Conservation (phyloP, 441 rosid species). For the Biscutella auriculata region DNA sequence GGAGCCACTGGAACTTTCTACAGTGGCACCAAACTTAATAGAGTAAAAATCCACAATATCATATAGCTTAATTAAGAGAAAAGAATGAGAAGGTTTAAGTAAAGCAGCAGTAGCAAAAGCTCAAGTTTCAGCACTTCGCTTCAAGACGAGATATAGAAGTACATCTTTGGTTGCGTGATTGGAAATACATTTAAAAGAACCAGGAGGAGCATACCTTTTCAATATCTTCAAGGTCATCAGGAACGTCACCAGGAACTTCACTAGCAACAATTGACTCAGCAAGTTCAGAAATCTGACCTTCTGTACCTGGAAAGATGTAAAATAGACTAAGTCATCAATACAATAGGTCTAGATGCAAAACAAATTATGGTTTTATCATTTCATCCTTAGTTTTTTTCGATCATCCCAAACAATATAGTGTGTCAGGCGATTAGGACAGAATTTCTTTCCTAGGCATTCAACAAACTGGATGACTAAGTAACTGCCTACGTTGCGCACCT, state of each 20-base stretch:
- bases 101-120: neutral
- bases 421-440: neutral
- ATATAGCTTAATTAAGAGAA: neutral
- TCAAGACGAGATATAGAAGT: neutral
- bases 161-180: neutral
- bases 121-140: neutral
- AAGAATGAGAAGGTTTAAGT: neutral
- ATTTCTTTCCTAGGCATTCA: neutral
- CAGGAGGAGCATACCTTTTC: slow-evolving; percentile 33
- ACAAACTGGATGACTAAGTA: neutral
- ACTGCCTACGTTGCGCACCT: slow-evolving; percentile 37
- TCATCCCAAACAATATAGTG: neutral
- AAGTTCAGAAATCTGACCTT: slow-evolving; percentile 52
- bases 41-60: neutral
- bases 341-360: neutral
- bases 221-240: slow-evolving; percentile 12
- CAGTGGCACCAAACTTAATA: neutral
- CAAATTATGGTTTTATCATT: neutral
- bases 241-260: slow-evolving; percentile 26
- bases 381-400: neutral
- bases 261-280: slow-evolving; percentile 63
- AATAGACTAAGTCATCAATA: neutral
- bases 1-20: slow-evolving; percentile 16
- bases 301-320: slow-evolving; percentile 44
- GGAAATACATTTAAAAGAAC: neutral